Percentiles rank a stretch among this genome's conserved stretches.
phyloP scores from a whole-genome alignment of 805 yeast genomes.

The Wickerhamiella galacta region DNA sequence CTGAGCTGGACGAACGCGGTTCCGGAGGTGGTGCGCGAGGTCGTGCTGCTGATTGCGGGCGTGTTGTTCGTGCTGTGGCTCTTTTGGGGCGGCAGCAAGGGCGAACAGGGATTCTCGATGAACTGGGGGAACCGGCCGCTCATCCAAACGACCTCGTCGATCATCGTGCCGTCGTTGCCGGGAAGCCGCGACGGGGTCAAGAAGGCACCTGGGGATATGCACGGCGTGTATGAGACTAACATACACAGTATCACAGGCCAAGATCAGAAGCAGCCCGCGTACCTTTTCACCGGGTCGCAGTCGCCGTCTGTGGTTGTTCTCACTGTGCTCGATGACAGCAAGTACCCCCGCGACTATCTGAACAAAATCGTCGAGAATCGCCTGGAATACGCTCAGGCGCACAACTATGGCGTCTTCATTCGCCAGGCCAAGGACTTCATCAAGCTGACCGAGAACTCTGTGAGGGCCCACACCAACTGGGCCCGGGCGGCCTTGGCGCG shows the following conservation, averaged over 20 bases:
- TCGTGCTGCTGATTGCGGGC: constrained; percentile 14
- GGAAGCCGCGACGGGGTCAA: constrained; percentile 15
- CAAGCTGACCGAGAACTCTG: constrained; percentile 12
- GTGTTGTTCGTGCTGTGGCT: constrained; percentile 16
- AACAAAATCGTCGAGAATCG: constrained; percentile 69
- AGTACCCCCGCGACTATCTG: constrained; percentile 42
- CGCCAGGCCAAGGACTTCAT: constrained; percentile 73
- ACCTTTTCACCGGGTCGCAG: constrained; percentile 11
- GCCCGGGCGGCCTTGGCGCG: constrained; percentile 45
- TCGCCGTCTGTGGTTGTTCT: constrained; percentile 41
- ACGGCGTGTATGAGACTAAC: constrained; percentile 4
- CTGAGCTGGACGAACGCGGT: constrained; percentile 8
- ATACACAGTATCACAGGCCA: constrained; percentile 3
- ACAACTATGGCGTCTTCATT: constrained; percentile 67
- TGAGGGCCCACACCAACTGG: constrained; percentile 32
- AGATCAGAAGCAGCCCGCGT: constrained; percentile 6
- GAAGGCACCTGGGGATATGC: constrained; percentile 21
- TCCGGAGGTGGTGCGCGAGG: constrained; percentile 14
- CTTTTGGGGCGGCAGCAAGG: constrained; percentile 12
- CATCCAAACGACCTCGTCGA: constrained; percentile 7
- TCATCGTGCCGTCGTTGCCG: constrained; percentile 15
- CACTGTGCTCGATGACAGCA: constrained; percentile 66
- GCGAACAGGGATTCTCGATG: not conserved
- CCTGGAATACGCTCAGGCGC: constrained; percentile 70
- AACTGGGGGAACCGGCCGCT: not conserved